Evolutionary conservation across 208 protist genomes (phyloP).

Genomic region (Acanthamoeba lenticulata): DNA sequence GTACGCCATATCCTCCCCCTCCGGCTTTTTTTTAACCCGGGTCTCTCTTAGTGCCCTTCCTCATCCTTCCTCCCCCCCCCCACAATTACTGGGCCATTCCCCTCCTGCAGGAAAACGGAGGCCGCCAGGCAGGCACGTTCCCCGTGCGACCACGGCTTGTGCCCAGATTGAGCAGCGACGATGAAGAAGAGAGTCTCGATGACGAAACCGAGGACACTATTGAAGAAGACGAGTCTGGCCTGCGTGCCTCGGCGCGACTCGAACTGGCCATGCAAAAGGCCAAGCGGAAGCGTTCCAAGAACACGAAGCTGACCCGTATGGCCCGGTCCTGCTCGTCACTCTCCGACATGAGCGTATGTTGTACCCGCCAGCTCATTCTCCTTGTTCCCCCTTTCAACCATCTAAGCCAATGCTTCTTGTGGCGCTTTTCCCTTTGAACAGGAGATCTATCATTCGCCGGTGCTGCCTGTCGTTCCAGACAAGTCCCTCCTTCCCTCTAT

Average conservation of each 20-base stretch:
- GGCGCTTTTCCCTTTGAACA: background rate
- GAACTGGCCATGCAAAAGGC: background rate
- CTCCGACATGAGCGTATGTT: background rate
- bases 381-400: background rate
- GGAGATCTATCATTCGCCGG: background rate
- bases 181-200: background rate
- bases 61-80: no score
- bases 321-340: background rate
- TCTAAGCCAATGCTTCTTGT: background rate
- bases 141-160: background rate
- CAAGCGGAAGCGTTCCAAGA: background rate
- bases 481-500: background rate
- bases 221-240: background rate
- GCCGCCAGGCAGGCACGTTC: background rate
- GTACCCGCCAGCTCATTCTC: background rate
- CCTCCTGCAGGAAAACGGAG: no score
- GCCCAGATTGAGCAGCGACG: background rate
- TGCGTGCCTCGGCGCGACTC: background rate
- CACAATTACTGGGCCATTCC: background rate
- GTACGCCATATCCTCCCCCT: background rate
- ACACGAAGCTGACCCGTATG: background rate
- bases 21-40: background rate
- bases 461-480: background rate
- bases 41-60: background rate
- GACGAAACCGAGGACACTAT: background rate